A percentile compares a stretch with the other conserved stretches of the same genome.
These are phyloP conservation scores for Gilbertella persicaria DNA, from an alignment of 371 early-diverging fungal genomes.

Conservation along the genomic window DNA sequence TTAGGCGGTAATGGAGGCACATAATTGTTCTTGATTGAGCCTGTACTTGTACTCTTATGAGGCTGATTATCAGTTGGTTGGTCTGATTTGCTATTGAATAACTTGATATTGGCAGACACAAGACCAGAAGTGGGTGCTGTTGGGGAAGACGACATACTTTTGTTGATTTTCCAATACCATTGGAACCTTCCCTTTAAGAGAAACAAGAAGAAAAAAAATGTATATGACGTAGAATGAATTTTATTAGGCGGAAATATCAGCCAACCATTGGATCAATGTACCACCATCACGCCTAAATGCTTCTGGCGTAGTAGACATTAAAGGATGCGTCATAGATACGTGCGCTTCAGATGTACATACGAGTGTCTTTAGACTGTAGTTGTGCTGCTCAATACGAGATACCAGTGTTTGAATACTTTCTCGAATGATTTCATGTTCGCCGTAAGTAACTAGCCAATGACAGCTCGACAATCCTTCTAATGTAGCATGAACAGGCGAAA, in stretches of 20 bases:
- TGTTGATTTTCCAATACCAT: slow-evolving; percentile 10
- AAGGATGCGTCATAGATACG: neutral
- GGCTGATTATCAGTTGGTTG: slow-evolving; percentile 3
- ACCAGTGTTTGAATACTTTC: neutral
- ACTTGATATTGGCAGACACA: slow-evolving; percentile 28
- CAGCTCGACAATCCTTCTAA: neutral
- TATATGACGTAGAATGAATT: neutral
- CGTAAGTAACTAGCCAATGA: neutral
- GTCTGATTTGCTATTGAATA: slow-evolving; percentile 29
- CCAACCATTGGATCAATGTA: too few species aligned
- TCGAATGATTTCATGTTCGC: neutral
- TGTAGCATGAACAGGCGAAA: neutral
- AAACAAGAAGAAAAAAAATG: neutral
- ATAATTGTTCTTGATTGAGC: slow-evolving; percentile 2
- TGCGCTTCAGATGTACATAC: neutral
- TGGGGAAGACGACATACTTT: slow-evolving; percentile 23
- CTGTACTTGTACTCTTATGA: neutral
- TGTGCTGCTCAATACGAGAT: neutral
- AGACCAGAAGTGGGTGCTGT: slow-evolving; percentile 19
- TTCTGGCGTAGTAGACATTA: neutral
- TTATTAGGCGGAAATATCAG: too few species aligned
- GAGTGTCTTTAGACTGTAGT: neutral
- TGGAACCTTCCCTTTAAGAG: slow-evolving; percentile 5
- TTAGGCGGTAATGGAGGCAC: slow-evolving; percentile 17
- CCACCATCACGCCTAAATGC: too few species aligned